Conservation (phyloP, 768 basidiomycete species). For the Lentinula edodes region DNA sequence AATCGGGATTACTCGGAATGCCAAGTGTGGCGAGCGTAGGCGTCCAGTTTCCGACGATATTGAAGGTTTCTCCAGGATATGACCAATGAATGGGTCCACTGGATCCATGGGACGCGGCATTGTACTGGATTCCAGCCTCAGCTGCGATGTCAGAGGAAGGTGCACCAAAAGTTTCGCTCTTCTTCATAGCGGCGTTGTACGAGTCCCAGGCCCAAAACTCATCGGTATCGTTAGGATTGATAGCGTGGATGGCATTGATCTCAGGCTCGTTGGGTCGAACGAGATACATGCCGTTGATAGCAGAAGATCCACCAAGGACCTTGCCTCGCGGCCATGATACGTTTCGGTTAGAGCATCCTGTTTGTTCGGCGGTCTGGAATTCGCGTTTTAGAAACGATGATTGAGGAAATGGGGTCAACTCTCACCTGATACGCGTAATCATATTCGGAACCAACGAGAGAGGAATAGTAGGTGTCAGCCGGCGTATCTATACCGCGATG, state of each 20-base stretch:
- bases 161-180: conserved; percentile 47
- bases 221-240: conserved; percentile 28
- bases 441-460: conserved; percentile 39
- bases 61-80: conserved; percentile 24
- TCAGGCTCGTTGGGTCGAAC: conserved; percentile 47
- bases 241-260: conserved; percentile 34
- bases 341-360: conserved; percentile 33
- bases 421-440: conserved; percentile 45
- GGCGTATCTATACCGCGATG: conserved; percentile 36
- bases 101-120: conserved; percentile 38
- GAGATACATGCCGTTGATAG: conserved; percentile 67
- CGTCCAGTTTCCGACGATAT: conserved; percentile 38
- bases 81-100: conserved; percentile 32
- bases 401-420: not conserved
- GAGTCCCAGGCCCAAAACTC: conserved; percentile 38
- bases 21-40: conserved; percentile 30
- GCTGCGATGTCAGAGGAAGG: conserved; percentile 32
- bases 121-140: conserved; percentile 34
- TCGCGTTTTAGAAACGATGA: not conserved
- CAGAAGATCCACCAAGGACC: conserved; percentile 63
- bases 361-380: conserved; percentile 35
- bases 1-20: conserved; percentile 26
- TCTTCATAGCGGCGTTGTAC: conserved; percentile 35
- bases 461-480: conserved; percentile 45
- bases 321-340: conserved; percentile 61